phyloP scores from a whole-genome alignment of 257 asterid species.

The Fraxinus excelsior region DNA sequence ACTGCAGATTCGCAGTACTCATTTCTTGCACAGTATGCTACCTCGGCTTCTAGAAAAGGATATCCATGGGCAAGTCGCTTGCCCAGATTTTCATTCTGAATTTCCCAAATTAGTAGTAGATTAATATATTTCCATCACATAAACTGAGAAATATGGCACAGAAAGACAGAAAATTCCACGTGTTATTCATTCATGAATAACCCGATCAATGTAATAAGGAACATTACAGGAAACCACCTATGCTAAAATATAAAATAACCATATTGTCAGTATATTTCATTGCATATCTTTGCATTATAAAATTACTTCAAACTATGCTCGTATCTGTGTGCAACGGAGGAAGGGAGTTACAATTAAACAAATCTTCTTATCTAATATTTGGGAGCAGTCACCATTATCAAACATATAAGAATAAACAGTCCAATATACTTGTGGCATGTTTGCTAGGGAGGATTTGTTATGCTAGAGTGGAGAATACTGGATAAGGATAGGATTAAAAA shows the following conservation, averaged over 20 bases:
- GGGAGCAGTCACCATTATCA: neutral
- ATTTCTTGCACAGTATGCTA: conserved; percentile 92
- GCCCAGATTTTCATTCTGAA: conserved; percentile 89
- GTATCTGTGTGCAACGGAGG: neutral
- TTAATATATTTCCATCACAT: neutral
- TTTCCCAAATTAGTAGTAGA: neutral
- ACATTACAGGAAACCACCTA: neutral
- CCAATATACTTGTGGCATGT: neutral
- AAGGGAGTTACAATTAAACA: neutral
- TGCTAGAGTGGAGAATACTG: neutral
- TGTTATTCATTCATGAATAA: neutral
- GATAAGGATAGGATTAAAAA: neutral
- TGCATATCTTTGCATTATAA: neutral
- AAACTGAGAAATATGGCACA: neutral
- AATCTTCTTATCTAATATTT: neutral
- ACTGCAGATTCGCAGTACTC: conserved; percentile 95
- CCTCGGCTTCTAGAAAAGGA: conserved; percentile 96
- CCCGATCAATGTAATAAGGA: neutral
- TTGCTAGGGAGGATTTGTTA: neutral
- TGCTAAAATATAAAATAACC: neutral
- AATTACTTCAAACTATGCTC: neutral
- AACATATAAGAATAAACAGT: neutral
- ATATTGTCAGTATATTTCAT: neutral
- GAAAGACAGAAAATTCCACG: neutral
- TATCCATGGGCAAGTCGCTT: conserved; percentile 97